Percentiles rank a stretch among this genome's conserved stretches.
These are phyloP conservation scores for Aspergillus heteromorphus DNA, from an alignment of 495 filamentous ascomycete genomes.

Conservation along the genomic window DNA sequence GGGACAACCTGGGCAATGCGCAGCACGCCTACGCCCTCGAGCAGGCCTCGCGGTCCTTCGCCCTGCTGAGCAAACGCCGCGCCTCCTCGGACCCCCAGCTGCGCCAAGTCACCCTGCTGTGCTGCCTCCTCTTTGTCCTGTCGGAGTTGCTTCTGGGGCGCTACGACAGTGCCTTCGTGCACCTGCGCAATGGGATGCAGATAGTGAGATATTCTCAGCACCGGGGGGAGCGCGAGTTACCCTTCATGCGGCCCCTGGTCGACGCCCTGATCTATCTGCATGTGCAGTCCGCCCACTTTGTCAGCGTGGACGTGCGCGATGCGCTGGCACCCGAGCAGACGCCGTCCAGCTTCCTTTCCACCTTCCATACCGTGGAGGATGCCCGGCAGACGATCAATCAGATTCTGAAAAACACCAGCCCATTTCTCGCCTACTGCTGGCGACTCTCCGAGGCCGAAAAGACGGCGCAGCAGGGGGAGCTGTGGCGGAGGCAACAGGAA, in stretches of 20 bases:
- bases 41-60: conserved; percentile 11
- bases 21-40: conserved; percentile 16
- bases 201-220: conserved; percentile 3
- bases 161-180: conserved; percentile 11
- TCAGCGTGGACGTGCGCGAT: too few relatives aligned
- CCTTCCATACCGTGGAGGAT: not conserved
- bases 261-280: not conserved
- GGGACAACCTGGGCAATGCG: conserved; percentile 5
- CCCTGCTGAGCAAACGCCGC: conserved; percentile 8
- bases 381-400: not conserved
- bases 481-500: conserved; percentile 8
- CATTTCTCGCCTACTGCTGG: conserved; percentile 18
- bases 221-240: not conserved
- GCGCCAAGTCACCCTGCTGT: conserved; percentile 13
- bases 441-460: conserved; percentile 10
- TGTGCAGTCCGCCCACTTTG: not conserved
- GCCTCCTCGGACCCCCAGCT: conserved; percentile 13
- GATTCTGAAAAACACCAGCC: conserved; percentile 5
- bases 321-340: too few relatives aligned
- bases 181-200: conserved; percentile 13
- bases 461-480: conserved; percentile 2
- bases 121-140: conserved; percentile 19
- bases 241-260: not conserved
- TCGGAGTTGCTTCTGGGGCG: conserved; percentile 11
- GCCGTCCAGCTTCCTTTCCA: not conserved